A percentile compares a stretch with the other conserved stretches of the same genome.
These are phyloP conservation scores for Beverwykella pulmonaria DNA, from an alignment of 495 filamentous ascomycete species.

Conservation along the genomic window DNA sequence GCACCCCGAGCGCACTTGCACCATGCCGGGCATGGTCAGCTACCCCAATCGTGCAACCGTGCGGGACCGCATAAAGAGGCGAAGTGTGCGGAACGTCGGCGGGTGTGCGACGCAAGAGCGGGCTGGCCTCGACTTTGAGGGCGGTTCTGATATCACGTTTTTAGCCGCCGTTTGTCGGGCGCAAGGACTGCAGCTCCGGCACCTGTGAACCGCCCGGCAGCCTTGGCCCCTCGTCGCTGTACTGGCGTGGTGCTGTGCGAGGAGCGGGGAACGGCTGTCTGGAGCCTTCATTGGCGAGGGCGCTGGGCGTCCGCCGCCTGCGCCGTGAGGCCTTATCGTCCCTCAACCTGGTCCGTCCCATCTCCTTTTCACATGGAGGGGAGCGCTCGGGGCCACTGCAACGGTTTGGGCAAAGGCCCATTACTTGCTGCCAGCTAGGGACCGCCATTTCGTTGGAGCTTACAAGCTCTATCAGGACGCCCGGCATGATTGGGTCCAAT, in stretches of 20 bases:
- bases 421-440: slow-evolving; percentile 11
- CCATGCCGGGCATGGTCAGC: slow-evolving; percentile 9
- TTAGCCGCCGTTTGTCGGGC: slow-evolving; percentile 32
- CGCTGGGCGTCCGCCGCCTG: slow-evolving; percentile 6
- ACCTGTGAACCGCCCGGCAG: neutral
- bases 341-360: slow-evolving; percentile 26
- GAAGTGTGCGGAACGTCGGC: neutral
- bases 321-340: slow-evolving; percentile 28
- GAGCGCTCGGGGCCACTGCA: slow-evolving; percentile 10
- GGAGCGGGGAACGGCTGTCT: slow-evolving; percentile 21
- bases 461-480: slow-evolving; percentile 13
- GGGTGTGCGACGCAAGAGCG: neutral
- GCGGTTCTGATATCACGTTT: slow-evolving; percentile 31
- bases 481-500: slow-evolving; percentile 29
- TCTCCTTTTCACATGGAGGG: slow-evolving; percentile 26
- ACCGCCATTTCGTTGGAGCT: slow-evolving; percentile 12
- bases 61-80: slow-evolving; percentile 1
- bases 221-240: neutral
- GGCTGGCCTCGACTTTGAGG: slow-evolving; percentile 2
- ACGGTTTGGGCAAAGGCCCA: slow-evolving; percentile 19
- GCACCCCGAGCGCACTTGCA: slow-evolving; percentile 17
- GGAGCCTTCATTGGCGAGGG: slow-evolving; percentile 20
- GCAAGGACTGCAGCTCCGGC: slow-evolving; percentile 18
- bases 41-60: slow-evolving; percentile 23
- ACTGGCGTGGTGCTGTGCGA: neutral